Base-by-base conservation (phyloP, 495 filamentous ascomycete species). In the Hypoxylon intermedium region DNA sequence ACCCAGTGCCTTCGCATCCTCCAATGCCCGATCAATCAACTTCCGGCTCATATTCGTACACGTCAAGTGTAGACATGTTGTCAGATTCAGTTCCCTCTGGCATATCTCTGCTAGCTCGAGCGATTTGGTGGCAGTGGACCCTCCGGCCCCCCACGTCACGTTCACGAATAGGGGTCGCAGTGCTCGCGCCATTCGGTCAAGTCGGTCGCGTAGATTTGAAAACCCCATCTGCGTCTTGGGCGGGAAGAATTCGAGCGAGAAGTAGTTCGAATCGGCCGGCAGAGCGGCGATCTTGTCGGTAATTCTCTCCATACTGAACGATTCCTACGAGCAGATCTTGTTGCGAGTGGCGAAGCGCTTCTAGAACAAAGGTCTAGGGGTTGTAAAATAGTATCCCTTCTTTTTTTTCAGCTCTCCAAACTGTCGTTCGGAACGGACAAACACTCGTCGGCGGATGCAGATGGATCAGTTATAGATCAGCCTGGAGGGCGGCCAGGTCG, bases 201-300 rank as follows among this genome's bases (percentile, higher is more conserved):
- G 86, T 67, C 94, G 93, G 56, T 87, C 88, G 70, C 92, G 90
- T 26, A 98, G 84, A 70, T 98, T 98, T 34, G 90, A 87, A 64
- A 91, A 93, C 62, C 94, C 92, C 88, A 93, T 95, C 53, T 85
- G 77, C 18, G 94, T 98, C 77, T 97, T 98, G 47, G 95, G 95
- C 50, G 94, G 94, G 75, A 98, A 98, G 84, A 98, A 98, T 79
- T 98, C 95, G 64, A 98, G 87, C 26, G 95, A 98, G 77, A 96
- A 93, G 80, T 93, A 98, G 67, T 85, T 85, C 47, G 83, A 82
- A 74, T 89, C 85, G 31, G 87, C 82, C 71, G 91, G 89, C 76
- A 98, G 76, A 59, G 91, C 91, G 74, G 90, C 89, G 68, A 98
- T 92, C 83, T 98, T 98, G 80, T 96, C 89, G 49, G 92, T 97